A percentile compares a stretch with the other conserved stretches of the same genome.
Conservation (phyloP, 2,329 filamentous ascomycete genomes). For the Curvularia sp. region DNA sequence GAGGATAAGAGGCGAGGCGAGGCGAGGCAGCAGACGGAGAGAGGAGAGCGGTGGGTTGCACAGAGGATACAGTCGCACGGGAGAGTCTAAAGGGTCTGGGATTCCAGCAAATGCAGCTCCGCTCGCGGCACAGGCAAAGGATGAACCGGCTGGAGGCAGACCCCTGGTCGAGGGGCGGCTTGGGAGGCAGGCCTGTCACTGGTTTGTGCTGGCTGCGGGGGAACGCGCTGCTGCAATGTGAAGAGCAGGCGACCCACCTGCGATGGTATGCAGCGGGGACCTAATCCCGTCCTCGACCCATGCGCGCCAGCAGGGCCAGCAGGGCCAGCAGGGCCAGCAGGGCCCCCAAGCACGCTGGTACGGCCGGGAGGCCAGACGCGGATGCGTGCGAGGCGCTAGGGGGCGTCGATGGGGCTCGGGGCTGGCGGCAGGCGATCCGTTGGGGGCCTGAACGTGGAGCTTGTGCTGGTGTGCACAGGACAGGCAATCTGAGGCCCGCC, state of each 20-base stretch:
- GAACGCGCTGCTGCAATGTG: conserved; percentile 20
- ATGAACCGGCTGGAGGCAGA: conserved; percentile 14
- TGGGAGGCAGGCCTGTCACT: conserved; percentile 16
- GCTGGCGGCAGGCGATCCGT: conserved; percentile 17
- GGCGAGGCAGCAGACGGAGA: background rate
- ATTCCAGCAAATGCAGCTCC: conserved; percentile 18
- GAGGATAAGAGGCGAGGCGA: conserved; percentile 1
- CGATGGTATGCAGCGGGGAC: conserved; percentile 21
- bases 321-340: background rate
- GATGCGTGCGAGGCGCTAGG: conserved; percentile 14
- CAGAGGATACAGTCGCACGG: conserved; percentile 18
- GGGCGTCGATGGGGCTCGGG: conserved; percentile 9
- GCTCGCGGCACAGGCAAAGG: conserved; percentile 12
- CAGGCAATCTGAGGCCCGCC: background rate
- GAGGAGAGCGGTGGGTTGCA: conserved; percentile 15
- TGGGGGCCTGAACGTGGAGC: conserved; percentile 12
- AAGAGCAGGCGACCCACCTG: conserved; percentile 15
- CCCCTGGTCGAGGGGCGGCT: conserved; percentile 19
- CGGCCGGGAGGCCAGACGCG: conserved; percentile 18
- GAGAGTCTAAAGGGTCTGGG: conserved; percentile 16
- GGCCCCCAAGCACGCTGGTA: background rate
- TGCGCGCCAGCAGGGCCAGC: conserved; percentile 7
- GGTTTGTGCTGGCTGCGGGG: conserved; percentile 20
- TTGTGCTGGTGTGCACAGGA: background rate
- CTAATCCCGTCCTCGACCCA: conserved; percentile 16